Conservation (phyloP, 78 protist species). For the Dictyostelium citrinum region DNA sequence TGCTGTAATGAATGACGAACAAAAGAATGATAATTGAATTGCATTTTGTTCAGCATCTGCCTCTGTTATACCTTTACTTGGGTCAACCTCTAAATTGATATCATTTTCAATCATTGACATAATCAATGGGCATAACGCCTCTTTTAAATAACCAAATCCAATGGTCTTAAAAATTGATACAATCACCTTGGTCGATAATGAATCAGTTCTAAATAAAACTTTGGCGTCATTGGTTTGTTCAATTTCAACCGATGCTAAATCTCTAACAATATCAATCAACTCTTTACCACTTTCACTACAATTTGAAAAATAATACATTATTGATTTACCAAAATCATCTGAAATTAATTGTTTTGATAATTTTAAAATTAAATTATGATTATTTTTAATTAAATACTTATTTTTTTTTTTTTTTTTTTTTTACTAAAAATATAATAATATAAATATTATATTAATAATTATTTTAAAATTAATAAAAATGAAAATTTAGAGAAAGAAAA, state of each 20-base stretch:
- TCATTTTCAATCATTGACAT: neutral
- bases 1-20: neutral
- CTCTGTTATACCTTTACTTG: conserved; percentile 15
- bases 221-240: neutral
- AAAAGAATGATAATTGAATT: neutral
- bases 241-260: conserved; percentile 16
- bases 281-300: neutral
- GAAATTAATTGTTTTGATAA: conserved; percentile 5
- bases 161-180: neutral
- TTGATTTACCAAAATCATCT: conserved; percentile 32
- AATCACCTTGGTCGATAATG: conserved; percentile 6
- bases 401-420: too few species aligned
- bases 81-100: conserved; percentile 4
- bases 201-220: conserved; percentile 24
- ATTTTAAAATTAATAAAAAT: neutral
- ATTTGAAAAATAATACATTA: neutral
- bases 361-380: neutral
- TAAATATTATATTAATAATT: neutral
- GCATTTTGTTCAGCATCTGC: neutral
- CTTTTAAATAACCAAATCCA: neutral
- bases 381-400: neutral
- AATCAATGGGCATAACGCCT: neutral
- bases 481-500: neutral
- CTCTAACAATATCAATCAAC: neutral
- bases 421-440: neutral